phyloP scores from a whole-genome alignment of 495 filamentous ascomycete genomes.

The Lasiosphaeria miniovina region DNA sequence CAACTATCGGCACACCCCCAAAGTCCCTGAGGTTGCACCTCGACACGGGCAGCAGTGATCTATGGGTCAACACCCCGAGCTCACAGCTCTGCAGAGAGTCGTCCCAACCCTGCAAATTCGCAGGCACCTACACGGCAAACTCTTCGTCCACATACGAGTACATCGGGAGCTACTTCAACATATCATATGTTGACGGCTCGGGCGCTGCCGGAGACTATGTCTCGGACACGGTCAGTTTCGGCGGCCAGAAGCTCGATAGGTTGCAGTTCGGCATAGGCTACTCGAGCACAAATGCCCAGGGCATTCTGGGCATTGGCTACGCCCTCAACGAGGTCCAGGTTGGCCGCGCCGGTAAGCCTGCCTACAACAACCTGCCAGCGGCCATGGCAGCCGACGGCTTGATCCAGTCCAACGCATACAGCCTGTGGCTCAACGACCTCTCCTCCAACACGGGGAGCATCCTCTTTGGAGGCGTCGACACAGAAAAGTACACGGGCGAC shows the following conservation, averaged over 20 bases:
- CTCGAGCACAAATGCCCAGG: slow-evolving; percentile 64
- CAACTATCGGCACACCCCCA: slow-evolving; percentile 67
- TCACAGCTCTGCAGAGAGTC: slow-evolving; percentile 57
- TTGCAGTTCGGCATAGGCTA: slow-evolving; percentile 91
- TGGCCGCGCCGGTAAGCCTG: slow-evolving; percentile 49
- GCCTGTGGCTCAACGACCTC: slow-evolving; percentile 83
- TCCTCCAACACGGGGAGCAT: slow-evolving; percentile 74
- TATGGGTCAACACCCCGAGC: slow-evolving; percentile 74
- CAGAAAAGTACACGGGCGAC: slow-evolving; percentile 66
- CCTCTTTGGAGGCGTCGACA: slow-evolving; percentile 90
- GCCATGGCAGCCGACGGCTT: slow-evolving; percentile 65
- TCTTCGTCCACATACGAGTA: slow-evolving; percentile 77
- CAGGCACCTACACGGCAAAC: slow-evolving; percentile 70
- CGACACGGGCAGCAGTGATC: slow-evolving; percentile 85
- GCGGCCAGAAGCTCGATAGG: slow-evolving; percentile 52
- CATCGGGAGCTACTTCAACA: slow-evolving; percentile 78
- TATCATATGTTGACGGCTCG: slow-evolving; percentile 85
- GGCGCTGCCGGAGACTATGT: slow-evolving; percentile 81
- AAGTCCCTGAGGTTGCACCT: slow-evolving; percentile 64
- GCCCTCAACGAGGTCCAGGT: slow-evolving; percentile 75
- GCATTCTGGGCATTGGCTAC: slow-evolving; percentile 93
- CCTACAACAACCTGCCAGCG: slow-evolving; percentile 78
- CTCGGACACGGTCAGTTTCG: slow-evolving; percentile 72
- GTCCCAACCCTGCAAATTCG: slow-evolving; percentile 48
- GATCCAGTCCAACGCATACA: slow-evolving; percentile 82